These are phyloP conservation scores for Schizosaccharomyces versatilis DNA, from an alignment of 1,139 yeast genomes.

Conservation along the genomic window DNA sequence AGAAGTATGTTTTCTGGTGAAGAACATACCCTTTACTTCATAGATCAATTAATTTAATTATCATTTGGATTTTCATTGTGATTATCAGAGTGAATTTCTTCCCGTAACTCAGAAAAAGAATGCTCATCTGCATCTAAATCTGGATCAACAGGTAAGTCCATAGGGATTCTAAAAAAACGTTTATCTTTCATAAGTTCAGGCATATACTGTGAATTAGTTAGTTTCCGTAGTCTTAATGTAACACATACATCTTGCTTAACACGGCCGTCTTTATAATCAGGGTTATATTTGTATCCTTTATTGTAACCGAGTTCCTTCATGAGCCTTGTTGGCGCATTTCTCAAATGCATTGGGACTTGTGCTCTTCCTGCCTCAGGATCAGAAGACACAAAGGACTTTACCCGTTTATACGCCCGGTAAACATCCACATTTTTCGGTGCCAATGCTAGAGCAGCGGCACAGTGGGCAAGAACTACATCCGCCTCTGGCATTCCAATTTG, in stretches of 20 bases:
- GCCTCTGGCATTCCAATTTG: constrained; percentile 95
- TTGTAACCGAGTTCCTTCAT: constrained; percentile 82
- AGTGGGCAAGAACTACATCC: constrained; percentile 71
- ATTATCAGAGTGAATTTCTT: too few relatives aligned
- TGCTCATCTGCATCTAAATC: background rate
- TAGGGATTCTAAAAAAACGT: background rate
- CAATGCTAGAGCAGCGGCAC: constrained; percentile 67
- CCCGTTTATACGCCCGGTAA: constrained; percentile 51
- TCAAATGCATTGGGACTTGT: constrained; percentile 55
- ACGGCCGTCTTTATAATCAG: constrained; percentile 46
- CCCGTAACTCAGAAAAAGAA: too few relatives aligned
- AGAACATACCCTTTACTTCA: background rate
- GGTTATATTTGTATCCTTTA: constrained; percentile 69
- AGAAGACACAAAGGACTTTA: constrained; percentile 34
- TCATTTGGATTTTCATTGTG: background rate
- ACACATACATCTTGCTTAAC: constrained; percentile 32
- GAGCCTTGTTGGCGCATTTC: constrained; percentile 81
- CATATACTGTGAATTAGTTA: background rate
- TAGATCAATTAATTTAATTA: background rate
- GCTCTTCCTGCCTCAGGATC: constrained; percentile 38
- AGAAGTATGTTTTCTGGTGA: too few relatives aligned
- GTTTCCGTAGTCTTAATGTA: background rate
- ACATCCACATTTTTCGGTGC: constrained; percentile 74
- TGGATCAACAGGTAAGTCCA: background rate
- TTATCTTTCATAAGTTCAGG: background rate